Percentiles rank a stretch among this genome's conserved stretches.
Conservation (phyloP, 805 yeast genomes). For the Suhomyces xylopsoci region DNA sequence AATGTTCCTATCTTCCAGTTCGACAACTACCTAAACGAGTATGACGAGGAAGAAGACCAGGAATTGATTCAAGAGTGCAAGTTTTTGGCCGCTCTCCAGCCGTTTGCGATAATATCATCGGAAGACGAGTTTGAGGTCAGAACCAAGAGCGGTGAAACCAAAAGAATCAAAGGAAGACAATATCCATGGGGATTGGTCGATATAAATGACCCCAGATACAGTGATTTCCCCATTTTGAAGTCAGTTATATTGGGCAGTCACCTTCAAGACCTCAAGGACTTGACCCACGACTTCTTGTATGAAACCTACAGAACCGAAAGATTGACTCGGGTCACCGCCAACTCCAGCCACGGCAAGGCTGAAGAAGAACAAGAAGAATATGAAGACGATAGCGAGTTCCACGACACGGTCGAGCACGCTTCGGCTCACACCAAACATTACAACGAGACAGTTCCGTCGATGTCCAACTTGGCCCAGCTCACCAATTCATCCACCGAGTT, state of each 20-base stretch:
- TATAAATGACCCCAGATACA: slow-evolving; percentile 48
- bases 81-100: slow-evolving; percentile 60
- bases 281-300: slow-evolving; percentile 72
- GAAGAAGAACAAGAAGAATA: slow-evolving; percentile 18
- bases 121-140: slow-evolving; percentile 51
- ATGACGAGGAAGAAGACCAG: slow-evolving; percentile 72
- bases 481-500: slow-evolving; percentile 18
- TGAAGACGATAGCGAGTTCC: slow-evolving; percentile 14
- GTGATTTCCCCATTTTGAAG: slow-evolving; percentile 58
- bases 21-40: slow-evolving; percentile 44
- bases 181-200: slow-evolving; percentile 77
- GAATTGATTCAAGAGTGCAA: slow-evolving; percentile 70
- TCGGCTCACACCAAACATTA: slow-evolving; percentile 2
- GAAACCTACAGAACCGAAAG: slow-evolving; percentile 80
- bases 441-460: slow-evolving; percentile 43
- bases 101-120: slow-evolving; percentile 69
- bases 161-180: slow-evolving; percentile 52
- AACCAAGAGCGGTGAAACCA: slow-evolving; percentile 40
- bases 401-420: slow-evolving; percentile 24
- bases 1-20: slow-evolving; percentile 79
- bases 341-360: slow-evolving; percentile 4
- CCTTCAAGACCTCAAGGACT: slow-evolving; percentile 73
- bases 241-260: slow-evolving; percentile 81
- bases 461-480: slow-evolving; percentile 60
- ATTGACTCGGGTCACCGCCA: slow-evolving; percentile 56